Base-by-base conservation (phyloP, 148 eudicot genomes). In the Silene latifolia region DNA sequence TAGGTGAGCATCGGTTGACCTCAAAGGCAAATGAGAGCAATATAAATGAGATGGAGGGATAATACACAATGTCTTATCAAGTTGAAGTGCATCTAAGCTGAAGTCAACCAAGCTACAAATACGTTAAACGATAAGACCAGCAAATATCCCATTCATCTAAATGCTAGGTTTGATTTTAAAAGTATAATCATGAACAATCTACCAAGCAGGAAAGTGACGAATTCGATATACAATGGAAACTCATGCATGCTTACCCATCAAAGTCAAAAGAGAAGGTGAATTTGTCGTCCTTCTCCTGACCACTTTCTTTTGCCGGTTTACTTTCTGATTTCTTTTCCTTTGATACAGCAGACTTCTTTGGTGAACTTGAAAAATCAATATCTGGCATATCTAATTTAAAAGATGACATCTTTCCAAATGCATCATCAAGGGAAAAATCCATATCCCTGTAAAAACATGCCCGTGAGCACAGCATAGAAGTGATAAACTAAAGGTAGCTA, bases 361-460 rank as follows among this genome's bases (percentile, higher is more conserved):
- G 67, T 66, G 91, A 87, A 25, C 86, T 80, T 53, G 94, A 83
- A 72, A 90, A 87, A 83, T 91, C 98, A 66, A 89, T 79, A 82
- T 89, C 93, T 58, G 91, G 68, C 83, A 91, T 82, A 77, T 93
- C 97, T 62, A 91, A 54, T 65, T 88, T 88, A 83, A 93, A 88
- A 57, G 98, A 89, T 74, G 96, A 76, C 59, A 93, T 78, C 83
- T 91, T 94, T 58, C 82, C 96, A 81, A 91, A 85, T 63, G 87
- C 93, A 78, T 80, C 88, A 79, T 89, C 91, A 64, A 94, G 87
- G 70, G 87, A 78, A 75, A 94, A 94, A 85, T 92, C 96, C 87
- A 88, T 80, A 82, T 94, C 98, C 90, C 97, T 94, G 71, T 69
- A 8, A 63, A 71, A 77, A 69, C 73, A 61, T 68, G 62, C 56